Base-by-base conservation (phyloP, 768 basidiomycete genomes). In the Dendrothele bispora region DNA sequence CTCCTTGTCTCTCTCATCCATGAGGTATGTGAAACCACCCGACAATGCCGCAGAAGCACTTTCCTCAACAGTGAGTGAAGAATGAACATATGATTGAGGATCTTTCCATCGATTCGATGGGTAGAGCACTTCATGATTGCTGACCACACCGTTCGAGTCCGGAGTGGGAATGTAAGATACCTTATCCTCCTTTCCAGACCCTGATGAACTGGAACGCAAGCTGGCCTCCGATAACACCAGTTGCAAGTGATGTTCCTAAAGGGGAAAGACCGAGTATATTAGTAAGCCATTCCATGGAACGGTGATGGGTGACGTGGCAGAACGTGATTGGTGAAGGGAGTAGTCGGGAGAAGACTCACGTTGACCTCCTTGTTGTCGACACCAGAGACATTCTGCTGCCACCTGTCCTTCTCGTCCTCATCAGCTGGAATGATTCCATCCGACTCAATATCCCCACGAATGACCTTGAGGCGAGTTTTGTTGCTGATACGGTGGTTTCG, bases 1-100 rank as follows among this genome's bases (percentile, higher is more conserved):
- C 54, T 88, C 88, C 59, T 88, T 84, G 70, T 98, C 95, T 15
- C 88, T 85, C 65, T 98, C 97, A 58, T 99, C 95, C 88, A 98
- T 90, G 54, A 83, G 90, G 61, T 98, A 98, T 2, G 84, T 83
- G 67, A 88, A 88, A 0, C 88, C 87, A 55, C 87, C 83, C 26
- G 80, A 69, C 48, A 93, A 78, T 10, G 80, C 82, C 53, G 70
- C 75, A 4, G 65, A 64, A 55, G 75, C 72, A 7, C 80, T 72
- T 55, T 94, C 92, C 57, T 98, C 97, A 54, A 88, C 83, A 3
- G 88, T 91, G 57, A 88, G 83, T 7, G 92, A 94, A 27, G 85
- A 88, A 48, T 84, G 82, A 47, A 95, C 74, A 62, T 88, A 93
- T 0, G 85, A 78, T 17, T 74, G 63, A 1, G 95, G 86, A 56